A percentile compares a stretch with the other conserved stretches of the same genome.
Evolutionary conservation across 2,329 filamentous ascomycete species (phyloP).

Genomic region (Sarocladium strictum): DNA sequence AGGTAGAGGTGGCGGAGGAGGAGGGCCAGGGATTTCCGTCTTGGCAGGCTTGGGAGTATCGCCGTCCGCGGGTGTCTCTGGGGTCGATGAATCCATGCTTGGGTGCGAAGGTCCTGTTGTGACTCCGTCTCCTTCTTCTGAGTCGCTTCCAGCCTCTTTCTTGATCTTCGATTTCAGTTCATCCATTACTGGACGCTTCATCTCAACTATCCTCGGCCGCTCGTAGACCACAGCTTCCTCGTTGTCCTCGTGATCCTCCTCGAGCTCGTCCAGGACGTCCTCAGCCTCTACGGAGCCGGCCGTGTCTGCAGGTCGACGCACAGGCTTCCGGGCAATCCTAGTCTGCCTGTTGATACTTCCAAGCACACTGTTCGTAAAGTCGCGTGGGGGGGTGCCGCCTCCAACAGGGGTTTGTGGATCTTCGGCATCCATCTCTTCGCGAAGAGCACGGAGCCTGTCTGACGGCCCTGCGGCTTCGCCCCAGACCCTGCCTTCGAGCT

Average conservation of each 20-base stretch:
- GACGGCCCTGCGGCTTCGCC: constrained; percentile 77
- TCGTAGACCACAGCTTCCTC: constrained; percentile 64
- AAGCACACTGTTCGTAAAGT: constrained; percentile 68
- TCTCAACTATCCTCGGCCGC: constrained; percentile 72
- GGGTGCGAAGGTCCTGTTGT: constrained; percentile 72
- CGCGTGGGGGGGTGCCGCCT: constrained; percentile 46
- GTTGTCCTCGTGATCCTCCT: constrained; percentile 46
- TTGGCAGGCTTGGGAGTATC: constrained; percentile 49
- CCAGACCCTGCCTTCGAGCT: constrained; percentile 91
- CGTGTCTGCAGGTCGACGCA: constrained; percentile 24
- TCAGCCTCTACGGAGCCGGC: constrained; percentile 30
- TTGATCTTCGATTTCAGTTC: constrained; percentile 74
- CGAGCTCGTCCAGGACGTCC: constrained; percentile 34
- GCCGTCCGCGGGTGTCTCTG: constrained; percentile 57
- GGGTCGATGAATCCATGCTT: constrained; percentile 65
- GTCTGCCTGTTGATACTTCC: constrained; percentile 63
- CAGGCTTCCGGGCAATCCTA: constrained; percentile 49
- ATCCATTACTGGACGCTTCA: constrained; percentile 63
- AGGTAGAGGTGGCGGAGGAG: constrained; percentile 41
- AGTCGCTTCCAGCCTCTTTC: constrained; percentile 66
- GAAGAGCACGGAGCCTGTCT: constrained; percentile 82
- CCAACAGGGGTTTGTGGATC: constrained; percentile 43
- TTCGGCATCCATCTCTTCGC: constrained; percentile 79
- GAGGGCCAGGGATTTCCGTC: constrained; percentile 25
- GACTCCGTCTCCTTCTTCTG: constrained; percentile 59